A percentile compares a stretch with the other conserved stretches of the same genome.
phyloP scores from a whole-genome alignment of 2,329 filamentous ascomycete species.

The Colletotrichum musicola region DNA sequence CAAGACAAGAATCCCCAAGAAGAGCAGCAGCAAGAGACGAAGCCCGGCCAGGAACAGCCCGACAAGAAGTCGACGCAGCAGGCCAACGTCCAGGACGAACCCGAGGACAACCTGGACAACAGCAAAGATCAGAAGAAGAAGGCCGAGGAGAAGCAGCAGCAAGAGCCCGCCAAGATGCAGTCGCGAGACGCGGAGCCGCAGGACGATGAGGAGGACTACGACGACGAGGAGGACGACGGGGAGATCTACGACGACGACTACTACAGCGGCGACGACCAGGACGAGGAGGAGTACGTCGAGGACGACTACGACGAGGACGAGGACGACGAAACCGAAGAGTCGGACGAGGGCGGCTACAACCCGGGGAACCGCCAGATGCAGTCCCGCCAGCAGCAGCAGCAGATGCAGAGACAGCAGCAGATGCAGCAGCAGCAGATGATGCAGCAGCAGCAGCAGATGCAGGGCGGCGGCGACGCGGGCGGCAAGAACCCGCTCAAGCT shows the following conservation, averaged over 20 bases:
- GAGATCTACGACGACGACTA: constrained; percentile 38
- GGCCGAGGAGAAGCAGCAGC: constrained; percentile 40
- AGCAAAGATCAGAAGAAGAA: constrained; percentile 11
- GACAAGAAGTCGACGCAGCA: constrained; percentile 30
- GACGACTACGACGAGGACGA: constrained; percentile 42
- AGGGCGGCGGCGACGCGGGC: constrained; percentile 42
- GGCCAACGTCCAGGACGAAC: constrained; percentile 5
- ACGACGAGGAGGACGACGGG: constrained; percentile 32
- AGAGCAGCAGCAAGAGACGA: constrained; percentile 16
- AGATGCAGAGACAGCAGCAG: constrained; percentile 28
- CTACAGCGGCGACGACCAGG: constrained; percentile 37
- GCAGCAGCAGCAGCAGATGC: constrained; percentile 44
- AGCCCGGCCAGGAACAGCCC: not conserved
- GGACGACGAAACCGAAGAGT: constrained; percentile 27
- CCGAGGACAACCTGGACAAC: constrained; percentile 3
- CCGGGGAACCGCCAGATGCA: not conserved
- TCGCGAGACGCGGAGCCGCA: constrained; percentile 23
- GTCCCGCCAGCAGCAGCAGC: constrained; percentile 7
- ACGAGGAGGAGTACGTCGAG: constrained; percentile 36
- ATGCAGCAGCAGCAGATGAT: constrained; percentile 43
- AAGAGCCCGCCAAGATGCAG: constrained; percentile 26
- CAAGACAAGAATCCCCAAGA: constrained; percentile 39
- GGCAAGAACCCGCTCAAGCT: constrained; percentile 43
- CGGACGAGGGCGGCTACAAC: constrained; percentile 34
- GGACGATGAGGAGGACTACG: constrained; percentile 30